Evolutionary conservation across 805 yeast genomes (phyloP), one percentile per base, ranked within the genome.

Genomic region (Sugiyamaella floridensis): DNA sequence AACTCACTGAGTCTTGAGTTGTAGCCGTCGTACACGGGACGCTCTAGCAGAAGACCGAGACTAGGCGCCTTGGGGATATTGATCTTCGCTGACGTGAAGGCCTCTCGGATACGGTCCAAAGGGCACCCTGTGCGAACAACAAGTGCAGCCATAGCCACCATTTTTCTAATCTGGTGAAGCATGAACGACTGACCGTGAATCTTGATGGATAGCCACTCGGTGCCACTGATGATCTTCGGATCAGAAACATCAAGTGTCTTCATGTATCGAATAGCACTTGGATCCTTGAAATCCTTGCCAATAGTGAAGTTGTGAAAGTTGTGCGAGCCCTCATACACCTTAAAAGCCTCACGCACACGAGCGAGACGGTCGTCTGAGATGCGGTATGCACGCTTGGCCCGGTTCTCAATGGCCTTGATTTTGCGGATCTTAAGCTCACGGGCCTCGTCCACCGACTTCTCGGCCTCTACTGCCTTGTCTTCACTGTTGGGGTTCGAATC

Each of bases 11-110:
- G 75, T 64, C 81, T 79, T 28, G 76, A 72, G 69, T 93, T 93
- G 68, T 85, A 88, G 12, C 86, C 83, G 47, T 86, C 95, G 67
- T 88, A 93, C 11, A 90, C 95, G 0, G 99, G 99, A 53, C 85
- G 82, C 64, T 93, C 98, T 55, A 93, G 76, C 49, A 93, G 72
- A 52, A 93, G 74, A 0, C 99, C 99, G 55, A 93, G 75, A 26
- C 98, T 96, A 3, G 99, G 99, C 0, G 98, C 99, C 69, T 93
- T 93, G 52, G 99, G 99, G 58, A 93, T 86, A 64, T 90, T 89
- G 57, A 93, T 78, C 63, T 83, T 86, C 41, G 78, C 78, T 1
- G 80, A 76, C 4, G 82, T 81, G 66, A 88, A 93, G 2, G 96
- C 86, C 62, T 88, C 87, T 8, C 72, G 65, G 56, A 93, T 86